Base-by-base conservation (phyloP, 2,329 filamentous ascomycete species). In the Microsporum canis region DNA sequence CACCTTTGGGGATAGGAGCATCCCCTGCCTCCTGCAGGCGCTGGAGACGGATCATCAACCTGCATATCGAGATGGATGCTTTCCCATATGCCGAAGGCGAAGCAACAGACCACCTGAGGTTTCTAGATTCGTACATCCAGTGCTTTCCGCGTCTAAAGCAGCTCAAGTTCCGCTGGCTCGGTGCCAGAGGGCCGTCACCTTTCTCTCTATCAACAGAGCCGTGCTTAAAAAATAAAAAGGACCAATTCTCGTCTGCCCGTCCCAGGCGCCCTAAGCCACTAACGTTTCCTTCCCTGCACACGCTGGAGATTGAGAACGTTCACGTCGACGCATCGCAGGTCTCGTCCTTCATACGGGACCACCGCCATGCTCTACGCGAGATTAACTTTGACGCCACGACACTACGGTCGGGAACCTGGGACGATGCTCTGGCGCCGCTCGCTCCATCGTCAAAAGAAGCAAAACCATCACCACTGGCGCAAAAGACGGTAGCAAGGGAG, bases 41-140 rank as follows among this genome's bases (percentile, higher is more conserved):
- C 33, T 95, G 91, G 90, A 78, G 80, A 53, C 88, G 92, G 73
- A 89, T 95, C 71, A 81, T 80, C 65, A 85, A 86, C 64, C 80
- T 95, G 33, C 82, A 82, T 67, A 85, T 94, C 65, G 84, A 83
- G 34, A 87, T 89, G 71, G 85, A 90, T 65, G 80, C 82, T 45
- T 90, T 84, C 82, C 65, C 67, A 1, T 65, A 67, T 53, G 45
- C 34, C 41, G 47, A 29, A 33, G 53, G 58, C 1, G 82, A 82
- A 1, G 82, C 85, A 17, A 77, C 82, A 36, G 84, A 89, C 72
- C 88, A 88, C 71, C 81, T 86, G 60, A 90, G 90, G 74, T 84
- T 94, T 68, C 82, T 95, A 1, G 87, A 94, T 67, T 85, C 89
- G 67, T 95, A 91, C 71, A 80, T 95, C 64, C 83, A 87, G 61